Percentiles rank a stretch among this genome's conserved stretches.
Evolutionary conservation across 2,329 filamentous ascomycete species (phyloP).

Genomic region (Apiospora malaysiana): DNA sequence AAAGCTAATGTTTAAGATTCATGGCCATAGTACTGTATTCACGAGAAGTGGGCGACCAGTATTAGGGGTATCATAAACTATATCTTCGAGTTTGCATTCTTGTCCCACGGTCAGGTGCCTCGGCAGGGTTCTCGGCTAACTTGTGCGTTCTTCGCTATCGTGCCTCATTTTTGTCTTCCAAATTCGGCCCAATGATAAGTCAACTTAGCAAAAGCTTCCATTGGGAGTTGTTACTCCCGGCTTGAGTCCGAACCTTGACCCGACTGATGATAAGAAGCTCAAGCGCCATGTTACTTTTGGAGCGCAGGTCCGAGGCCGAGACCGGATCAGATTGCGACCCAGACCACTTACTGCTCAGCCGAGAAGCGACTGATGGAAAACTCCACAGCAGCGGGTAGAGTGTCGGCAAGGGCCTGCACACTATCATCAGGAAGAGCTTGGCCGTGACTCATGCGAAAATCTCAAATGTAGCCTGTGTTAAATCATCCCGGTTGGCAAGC

Average conservation of each 20-base stretch:
- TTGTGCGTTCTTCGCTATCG: neutral
- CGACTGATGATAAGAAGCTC: neutral
- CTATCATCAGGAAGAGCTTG: conserved; percentile 15
- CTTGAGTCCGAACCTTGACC: neutral
- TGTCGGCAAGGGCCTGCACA: neutral
- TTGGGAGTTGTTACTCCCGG: neutral
- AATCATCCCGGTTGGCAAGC: conserved; percentile 6
- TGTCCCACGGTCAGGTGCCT: too few species aligned
- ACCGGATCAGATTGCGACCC: neutral
- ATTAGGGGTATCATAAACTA: too few species aligned
- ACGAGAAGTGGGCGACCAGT: too few species aligned
- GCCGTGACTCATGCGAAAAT: conserved; percentile 15
- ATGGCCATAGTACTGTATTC: too few species aligned
- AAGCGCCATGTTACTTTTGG: neutral
- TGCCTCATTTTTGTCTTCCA: neutral
- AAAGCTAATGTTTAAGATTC: too few species aligned
- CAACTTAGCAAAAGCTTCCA: neutral
- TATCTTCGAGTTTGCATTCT: too few species aligned
- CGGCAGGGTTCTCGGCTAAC: too few species aligned
- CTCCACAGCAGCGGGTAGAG: neutral
- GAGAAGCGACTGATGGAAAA: neutral
- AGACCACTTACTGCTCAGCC: neutral
- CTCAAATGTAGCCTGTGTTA: conserved; percentile 17
- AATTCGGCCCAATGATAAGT: neutral
- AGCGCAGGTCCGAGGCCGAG: neutral